A percentile compares a stretch with the other conserved stretches of the same genome.
Conservation (phyloP, 371 early-diverging fungal species). For the Synchytrium microbalum region DNA sequence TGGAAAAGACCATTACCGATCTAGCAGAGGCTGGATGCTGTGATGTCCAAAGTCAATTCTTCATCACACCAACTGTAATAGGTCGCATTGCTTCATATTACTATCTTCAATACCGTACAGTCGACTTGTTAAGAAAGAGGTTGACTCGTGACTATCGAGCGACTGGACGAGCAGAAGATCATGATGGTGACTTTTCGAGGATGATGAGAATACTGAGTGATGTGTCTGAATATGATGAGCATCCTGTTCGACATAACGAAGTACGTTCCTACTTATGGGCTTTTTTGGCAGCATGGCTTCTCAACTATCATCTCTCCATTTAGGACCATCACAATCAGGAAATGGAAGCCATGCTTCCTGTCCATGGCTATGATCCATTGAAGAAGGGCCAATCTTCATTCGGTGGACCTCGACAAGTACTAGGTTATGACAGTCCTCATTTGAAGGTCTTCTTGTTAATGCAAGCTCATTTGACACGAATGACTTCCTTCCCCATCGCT, state of each 20-base stretch:
- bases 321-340: conserved; percentile 69
- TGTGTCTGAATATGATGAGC: conserved; percentile 81
- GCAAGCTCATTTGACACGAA: conserved; percentile 71
- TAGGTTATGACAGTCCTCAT: conserved; percentile 66
- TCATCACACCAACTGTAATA: conserved; percentile 76
- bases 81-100: conserved; percentile 97
- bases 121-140: too few relatives aligned
- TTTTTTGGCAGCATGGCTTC: conserved; percentile 66
- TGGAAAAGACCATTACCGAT: conserved; percentile 82
- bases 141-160: too few relatives aligned
- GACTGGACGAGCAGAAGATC: conserved; percentile 74
- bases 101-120: conserved; percentile 84
- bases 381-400: conserved; percentile 7
- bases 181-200: conserved; percentile 83
- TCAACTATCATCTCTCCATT: conserved; percentile 49
- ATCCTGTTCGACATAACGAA: conserved; percentile 93
- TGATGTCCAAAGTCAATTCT: conserved; percentile 67
- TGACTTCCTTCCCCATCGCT: conserved; percentile 56
- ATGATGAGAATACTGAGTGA: conserved; percentile 85
- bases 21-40: conserved; percentile 83
- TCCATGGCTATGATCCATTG: conserved; percentile 11
- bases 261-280: conserved; percentile 74
- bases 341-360: conserved; percentile 50
- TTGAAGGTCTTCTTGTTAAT: conserved; percentile 84
- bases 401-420: conserved; percentile 26